Evolutionary conservation across 176 grass and related monocot genomes (phyloP), one percentile per base, ranked within the genome.

Genomic region (Oryza punctata): DNA sequence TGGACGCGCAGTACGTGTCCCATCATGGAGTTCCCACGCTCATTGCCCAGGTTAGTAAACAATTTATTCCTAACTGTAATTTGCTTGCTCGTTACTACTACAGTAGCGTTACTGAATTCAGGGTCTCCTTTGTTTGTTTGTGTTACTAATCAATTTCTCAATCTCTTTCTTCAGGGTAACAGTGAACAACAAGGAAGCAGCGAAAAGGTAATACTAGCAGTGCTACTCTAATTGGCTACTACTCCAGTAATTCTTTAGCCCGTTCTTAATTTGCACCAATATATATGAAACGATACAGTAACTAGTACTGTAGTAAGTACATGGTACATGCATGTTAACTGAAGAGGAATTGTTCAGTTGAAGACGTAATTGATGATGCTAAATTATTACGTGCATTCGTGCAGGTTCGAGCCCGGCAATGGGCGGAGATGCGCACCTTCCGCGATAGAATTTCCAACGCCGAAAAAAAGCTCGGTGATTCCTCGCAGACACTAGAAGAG

Each of bases 1-100:
- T 84, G 5, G 81, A 84, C 63, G 37, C 78, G 2, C 85, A 87
- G 50, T 87, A 70, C 28, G 78, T 87, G 7, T 28, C 50, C 13
- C 85, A 87, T 33, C 85, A 76, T 7, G 26, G 1, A 7, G 85
- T 81, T 6, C 71, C 70, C 12, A 83, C 81, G 9, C 81, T 83
- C 32, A 61, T 8, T 24, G 12, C 12, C 0, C 54, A 76, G 74
- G 74, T 76, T 3, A 52, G 14, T 3, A 35, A 61, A 33, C 5
- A 33, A 33, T 33, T 33, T 33, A 3, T 12, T 76, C n/a, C 0
- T 50, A 1, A 75, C 9, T 61, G 57, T 23, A 7, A 15, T 54
- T 46, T 46, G 37, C 37, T 38, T 4, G 44, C 44, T 46, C 12
- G 44, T 46, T 46, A 12, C 10, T 12, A 30, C 29, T 30, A 30